Base-by-base conservation (phyloP, 371 early-diverging fungal genomes). In the Capniomyces stellatus region DNA sequence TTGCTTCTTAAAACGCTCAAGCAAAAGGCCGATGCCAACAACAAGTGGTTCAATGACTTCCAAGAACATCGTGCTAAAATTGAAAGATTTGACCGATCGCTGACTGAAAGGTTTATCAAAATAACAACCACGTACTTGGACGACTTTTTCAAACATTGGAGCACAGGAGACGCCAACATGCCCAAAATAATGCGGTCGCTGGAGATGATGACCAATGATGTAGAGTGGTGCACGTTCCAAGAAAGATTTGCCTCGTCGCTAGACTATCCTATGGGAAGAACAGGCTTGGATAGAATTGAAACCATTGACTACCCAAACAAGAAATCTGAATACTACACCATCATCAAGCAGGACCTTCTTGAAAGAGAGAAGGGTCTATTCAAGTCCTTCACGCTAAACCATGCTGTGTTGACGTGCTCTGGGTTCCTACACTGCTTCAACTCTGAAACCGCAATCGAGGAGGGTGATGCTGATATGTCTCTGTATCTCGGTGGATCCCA, bases 341-440 rank as follows among this genome's bases (percentile, higher is more conserved):
- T 59, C 40, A 54, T 65, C 4, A 56, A 59, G 24, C 58, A 59
- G 50, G 66, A 63, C 29, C 46, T 52, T 24, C 29, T 62, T 21
- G 66, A 65, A 58, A 59, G 66, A 47, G 63, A 65, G 21, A 60
- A 60, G 50, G 66, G 66, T n/a, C 19, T 65, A 29, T 43, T 65
- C 31, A 63, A 60, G 27, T 42, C 41, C 43, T 65, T 52, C 60
- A 54, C 62, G 28, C 50, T 48, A 0, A 30, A 50, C 12, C 59
- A 62, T 23, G 59, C 51, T 12, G 66, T 65, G n/a, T 43, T 65
- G 46, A 65, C 66, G 0, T 24, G 46, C 1, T 59, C 56, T 31
- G 66, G 66, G 0, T 59, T 57, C 52, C 46, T 65, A 53, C 66
- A 63, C 54, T 62, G 66, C 60, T 65, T 52, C 35, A 1, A 59